Evolutionary conservation across 805 yeast species (phyloP).

Genomic region (Isabelozyma gotoi): DNA sequence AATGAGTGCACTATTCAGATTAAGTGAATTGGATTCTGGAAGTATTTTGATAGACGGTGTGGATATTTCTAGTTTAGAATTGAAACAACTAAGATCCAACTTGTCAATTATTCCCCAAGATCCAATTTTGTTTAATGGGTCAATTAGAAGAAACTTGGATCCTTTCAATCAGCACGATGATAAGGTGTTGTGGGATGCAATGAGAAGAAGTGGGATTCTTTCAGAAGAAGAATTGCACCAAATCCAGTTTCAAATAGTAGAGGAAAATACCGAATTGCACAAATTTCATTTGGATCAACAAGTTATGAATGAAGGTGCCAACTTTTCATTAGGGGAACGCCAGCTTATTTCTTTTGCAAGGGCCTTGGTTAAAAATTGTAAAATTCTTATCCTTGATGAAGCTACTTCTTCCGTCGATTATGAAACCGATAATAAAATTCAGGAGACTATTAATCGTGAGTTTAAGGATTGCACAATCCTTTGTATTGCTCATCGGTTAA

Average conservation of each 20-base stretch:
- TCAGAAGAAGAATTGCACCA: constrained; percentile 19
- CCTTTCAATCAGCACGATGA: constrained; percentile 13
- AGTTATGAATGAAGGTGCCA: constrained; percentile 14
- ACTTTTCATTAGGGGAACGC: constrained; percentile 17
- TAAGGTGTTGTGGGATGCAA: constrained; percentile 12
- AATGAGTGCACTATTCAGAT: constrained; percentile 13
- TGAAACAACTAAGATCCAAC: constrained; percentile 10
- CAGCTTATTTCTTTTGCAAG: constrained; percentile 16
- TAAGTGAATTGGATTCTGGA: constrained; percentile 12
- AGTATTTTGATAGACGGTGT: constrained; percentile 14
- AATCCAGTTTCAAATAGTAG: constrained; percentile 20
- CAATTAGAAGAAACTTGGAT: constrained; percentile 15
- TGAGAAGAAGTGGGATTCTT: constrained; percentile 36
- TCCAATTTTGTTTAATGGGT: constrained; percentile 16
- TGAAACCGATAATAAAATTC: constrained; percentile 15
- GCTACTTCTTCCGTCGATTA: constrained; percentile 20
- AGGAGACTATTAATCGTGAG: constrained; percentile 12
- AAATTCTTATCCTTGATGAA: constrained; percentile 16
- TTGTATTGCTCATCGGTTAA: constrained; percentile 18
- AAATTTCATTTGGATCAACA: constrained; percentile 14
- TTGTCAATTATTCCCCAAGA: constrained; percentile 20
- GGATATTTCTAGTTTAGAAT: constrained; percentile 11
- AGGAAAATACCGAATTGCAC: constrained; percentile 15
- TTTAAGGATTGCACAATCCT: constrained; percentile 14
- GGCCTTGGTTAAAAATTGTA: constrained; percentile 13